Percentiles rank a stretch among this genome's conserved stretches.
Conservation (phyloP, 495 filamentous ascomycete genomes). For the Penicillium coprophilum region DNA sequence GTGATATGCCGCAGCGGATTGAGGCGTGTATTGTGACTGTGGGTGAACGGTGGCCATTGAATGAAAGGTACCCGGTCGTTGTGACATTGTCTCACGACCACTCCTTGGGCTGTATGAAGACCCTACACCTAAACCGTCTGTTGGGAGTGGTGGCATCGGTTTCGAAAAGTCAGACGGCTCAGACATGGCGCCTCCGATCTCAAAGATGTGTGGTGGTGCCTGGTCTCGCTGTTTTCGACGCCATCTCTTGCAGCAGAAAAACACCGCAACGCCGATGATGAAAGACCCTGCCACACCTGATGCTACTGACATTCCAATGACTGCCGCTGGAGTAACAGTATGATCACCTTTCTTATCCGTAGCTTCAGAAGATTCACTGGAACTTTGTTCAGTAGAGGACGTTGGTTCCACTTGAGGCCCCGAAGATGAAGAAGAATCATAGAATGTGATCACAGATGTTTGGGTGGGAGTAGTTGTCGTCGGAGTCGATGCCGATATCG, state of each 20-base stretch:
- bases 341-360: conserved; percentile 15
- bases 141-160: conserved; percentile 20
- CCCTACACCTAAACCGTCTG: conserved; percentile 16
- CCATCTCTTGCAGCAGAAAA: conserved; percentile 38
- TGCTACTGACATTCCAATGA: conserved; percentile 45
- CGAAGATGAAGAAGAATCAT: conserved; percentile 4
- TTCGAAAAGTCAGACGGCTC: conserved; percentile 40
- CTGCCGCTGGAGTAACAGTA: conserved; percentile 32
- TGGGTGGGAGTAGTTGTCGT: conserved; percentile 9
- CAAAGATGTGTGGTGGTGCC: conserved; percentile 35
- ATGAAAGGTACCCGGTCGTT: conserved; percentile 10
- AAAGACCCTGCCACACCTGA: conserved; percentile 43
- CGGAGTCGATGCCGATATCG: conserved; percentile 4
- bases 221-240: conserved; percentile 19
- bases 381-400: neutral
- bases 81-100: conserved; percentile 15
- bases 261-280: conserved; percentile 38
- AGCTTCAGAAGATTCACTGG: conserved; percentile 4
- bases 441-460: neutral
- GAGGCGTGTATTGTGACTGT: conserved; percentile 21
- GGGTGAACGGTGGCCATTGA: conserved; percentile 5
- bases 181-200: conserved; percentile 46
- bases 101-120: neutral
- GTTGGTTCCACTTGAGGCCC: neutral
- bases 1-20: conserved; percentile 20